Conservation (phyloP, 2,329 filamentous ascomycete genomes). For the Neonectria hederae region DNA sequence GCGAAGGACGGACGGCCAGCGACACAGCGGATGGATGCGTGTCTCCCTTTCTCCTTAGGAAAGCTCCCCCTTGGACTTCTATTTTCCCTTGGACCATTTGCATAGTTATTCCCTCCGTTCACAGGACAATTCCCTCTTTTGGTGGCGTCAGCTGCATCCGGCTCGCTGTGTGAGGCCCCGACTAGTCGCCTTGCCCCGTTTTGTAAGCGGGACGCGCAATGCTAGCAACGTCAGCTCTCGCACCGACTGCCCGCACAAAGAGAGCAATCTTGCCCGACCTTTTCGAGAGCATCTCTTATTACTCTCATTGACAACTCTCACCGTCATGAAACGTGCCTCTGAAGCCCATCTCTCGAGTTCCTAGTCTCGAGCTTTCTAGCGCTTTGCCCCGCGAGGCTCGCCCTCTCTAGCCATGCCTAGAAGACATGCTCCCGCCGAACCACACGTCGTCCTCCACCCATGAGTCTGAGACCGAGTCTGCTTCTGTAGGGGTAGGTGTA, state of each 20-base stretch:
- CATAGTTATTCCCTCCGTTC: neutral
- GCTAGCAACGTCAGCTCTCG: constrained; percentile 45
- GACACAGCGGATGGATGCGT: neutral
- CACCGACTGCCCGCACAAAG: constrained; percentile 10
- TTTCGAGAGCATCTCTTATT: neutral
- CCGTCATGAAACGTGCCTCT: constrained; percentile 9
- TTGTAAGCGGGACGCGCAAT: constrained; percentile 48
- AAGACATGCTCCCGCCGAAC: constrained; percentile 42
- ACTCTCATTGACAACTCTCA: neutral
- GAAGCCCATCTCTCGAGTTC: neutral
- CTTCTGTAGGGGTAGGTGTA: neutral
- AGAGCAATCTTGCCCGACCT: constrained; percentile 3
- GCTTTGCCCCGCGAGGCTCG: constrained; percentile 21
- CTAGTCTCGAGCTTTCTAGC: neutral
- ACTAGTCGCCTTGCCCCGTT: constrained; percentile 39
- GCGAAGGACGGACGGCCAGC: neutral
- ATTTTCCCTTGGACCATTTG: neutral
- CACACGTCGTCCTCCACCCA: constrained; percentile 37
- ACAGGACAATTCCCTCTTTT: constrained; percentile 1
- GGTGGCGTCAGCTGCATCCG: constrained; percentile 34
- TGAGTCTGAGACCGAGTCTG: constrained; percentile 18
- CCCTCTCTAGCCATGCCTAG: constrained; percentile 35
- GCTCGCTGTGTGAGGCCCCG: constrained; percentile 15
- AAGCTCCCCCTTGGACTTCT: neutral
- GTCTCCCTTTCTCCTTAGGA: neutral